Evolutionary conservation across 208 protist species (phyloP), one percentile per base, ranked within the genome.

Genomic region (Leishmania guyanensis): DNA sequence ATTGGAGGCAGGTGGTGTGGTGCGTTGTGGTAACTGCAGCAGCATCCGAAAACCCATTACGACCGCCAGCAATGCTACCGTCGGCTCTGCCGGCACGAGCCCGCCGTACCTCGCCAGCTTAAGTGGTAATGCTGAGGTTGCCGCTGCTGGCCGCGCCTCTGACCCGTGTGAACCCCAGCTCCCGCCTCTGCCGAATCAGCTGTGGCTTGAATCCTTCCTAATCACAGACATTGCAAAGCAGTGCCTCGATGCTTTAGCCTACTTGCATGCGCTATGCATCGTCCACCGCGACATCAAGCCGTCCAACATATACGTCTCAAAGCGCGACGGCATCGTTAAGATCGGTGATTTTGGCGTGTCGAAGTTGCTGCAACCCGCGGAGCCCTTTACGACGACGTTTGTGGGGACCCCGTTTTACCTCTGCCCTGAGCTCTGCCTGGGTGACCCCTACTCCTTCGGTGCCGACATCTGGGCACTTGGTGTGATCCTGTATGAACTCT

Each of bases 261-360:
- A 98, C 82, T 83, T 98, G 66, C 96, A 98, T 82, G 83, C 83
- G n/a, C 82, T 88, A 39, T 77, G 75, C 71, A 95, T 99, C 58
- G 65, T 98, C 29, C 97, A 99, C 83, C 91, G 97, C 56, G 97
- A 99, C 81, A 92, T 99, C 70, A 99, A 99, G 81, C 90, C 97
- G 2, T 90, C 92, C 3, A 99, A 99, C 85, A 88, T 99, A 8
- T 98, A 97, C 82, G 75, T 98, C 17, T 89, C 82, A 29, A 84
- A 90, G 43, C 51, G 43, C 20, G 81, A 80, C 54, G 90, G 88
- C 39, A 84, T 80, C 6, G 83, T 97, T 9, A 96, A 96, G 79
- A 60, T 98, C 56, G 94, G 94, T 0, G 96, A 98, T 85, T 98
- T 98, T 83, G 96, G 96, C 54, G 91, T 97, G 4, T 93, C 94